phyloP scores from a whole-genome alignment of 225 moss, liverwort and hornwort genomes.

The Takakia lepidozioides region DNA sequence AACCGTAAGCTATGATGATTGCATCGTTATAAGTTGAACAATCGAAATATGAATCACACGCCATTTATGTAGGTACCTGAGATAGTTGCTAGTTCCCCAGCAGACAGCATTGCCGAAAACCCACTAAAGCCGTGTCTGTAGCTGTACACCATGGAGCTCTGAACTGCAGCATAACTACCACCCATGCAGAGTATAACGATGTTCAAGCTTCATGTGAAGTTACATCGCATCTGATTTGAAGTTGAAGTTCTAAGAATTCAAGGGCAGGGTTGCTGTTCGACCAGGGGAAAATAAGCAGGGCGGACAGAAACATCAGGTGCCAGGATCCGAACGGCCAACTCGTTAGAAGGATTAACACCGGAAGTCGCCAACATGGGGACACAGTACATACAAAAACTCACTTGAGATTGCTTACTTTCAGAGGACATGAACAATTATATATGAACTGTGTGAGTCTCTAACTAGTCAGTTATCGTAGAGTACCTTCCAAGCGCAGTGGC shows the following conservation, averaged over 20 bases:
- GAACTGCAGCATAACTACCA: slow-evolving; percentile 5
- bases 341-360: no score
- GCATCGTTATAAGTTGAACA: background rate
- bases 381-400: no score
- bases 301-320: background rate
- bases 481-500: slow-evolving; percentile 10
- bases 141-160: slow-evolving; percentile 8
- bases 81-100: slow-evolving; percentile 1
- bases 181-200: no score
- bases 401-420: no score
- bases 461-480: no score
- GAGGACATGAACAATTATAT: no score
- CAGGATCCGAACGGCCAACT: background rate
- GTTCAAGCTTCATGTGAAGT: no score
- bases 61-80: slow-evolving; percentile 9
- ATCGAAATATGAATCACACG: background rate
- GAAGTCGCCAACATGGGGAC: no score
- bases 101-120: slow-evolving; percentile 13
- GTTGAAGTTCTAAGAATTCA: background rate
- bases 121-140: slow-evolving; percentile 20
- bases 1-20: background rate
- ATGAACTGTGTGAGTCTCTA: no score
- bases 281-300: background rate
- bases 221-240: no score
- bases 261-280: background rate